Evolutionary conservation across 78 protist species (phyloP).

Genomic region (Cyanophora paradoxa): DNA sequence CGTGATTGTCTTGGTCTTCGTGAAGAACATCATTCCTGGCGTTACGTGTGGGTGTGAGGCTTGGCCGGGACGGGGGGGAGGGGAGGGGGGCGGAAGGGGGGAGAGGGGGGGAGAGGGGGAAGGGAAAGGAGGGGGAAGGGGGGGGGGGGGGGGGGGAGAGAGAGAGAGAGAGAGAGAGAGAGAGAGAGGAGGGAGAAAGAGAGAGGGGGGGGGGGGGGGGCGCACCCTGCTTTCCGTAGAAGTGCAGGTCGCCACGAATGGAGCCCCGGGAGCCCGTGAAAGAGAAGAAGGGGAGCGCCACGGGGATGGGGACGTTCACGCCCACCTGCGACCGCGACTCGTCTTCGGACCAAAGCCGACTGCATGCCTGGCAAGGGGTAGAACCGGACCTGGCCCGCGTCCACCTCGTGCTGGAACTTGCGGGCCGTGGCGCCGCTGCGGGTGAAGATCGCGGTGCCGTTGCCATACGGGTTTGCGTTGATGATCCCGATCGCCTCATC

Average conservation of each 20-base stretch:
- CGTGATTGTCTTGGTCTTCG: conserved; percentile 87
- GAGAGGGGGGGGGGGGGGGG: too few species aligned
- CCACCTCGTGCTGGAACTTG: conserved; percentile 77
- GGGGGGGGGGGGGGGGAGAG: neutral
- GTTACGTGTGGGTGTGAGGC: too few species aligned
- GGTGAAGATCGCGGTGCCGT: conserved; percentile 97
- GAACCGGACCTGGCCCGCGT: too few species aligned
- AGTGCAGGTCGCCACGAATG: conserved; percentile 79
- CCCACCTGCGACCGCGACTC: conserved; percentile 77
- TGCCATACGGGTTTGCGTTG: conserved; percentile 95
- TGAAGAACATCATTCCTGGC: too few species aligned
- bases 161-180: neutral
- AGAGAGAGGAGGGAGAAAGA: neutral
- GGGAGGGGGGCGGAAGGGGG: too few species aligned
- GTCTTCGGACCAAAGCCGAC: too few species aligned
- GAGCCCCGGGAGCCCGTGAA: conserved; percentile 89
- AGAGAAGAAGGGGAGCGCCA: conserved; percentile 92
- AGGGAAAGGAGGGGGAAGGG: neutral
- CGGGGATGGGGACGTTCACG: conserved; percentile 95
- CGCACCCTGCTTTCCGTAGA: conserved; percentile 81
- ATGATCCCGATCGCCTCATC: conserved; percentile 91
- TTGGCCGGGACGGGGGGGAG: too few species aligned
- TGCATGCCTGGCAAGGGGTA: too few species aligned
- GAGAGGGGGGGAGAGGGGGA: conserved; percentile 15
- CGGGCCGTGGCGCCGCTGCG: conserved; percentile 86